Conservation (phyloP, 352 stramenopile species). For the Pythium rhizo-oryzae region DNA sequence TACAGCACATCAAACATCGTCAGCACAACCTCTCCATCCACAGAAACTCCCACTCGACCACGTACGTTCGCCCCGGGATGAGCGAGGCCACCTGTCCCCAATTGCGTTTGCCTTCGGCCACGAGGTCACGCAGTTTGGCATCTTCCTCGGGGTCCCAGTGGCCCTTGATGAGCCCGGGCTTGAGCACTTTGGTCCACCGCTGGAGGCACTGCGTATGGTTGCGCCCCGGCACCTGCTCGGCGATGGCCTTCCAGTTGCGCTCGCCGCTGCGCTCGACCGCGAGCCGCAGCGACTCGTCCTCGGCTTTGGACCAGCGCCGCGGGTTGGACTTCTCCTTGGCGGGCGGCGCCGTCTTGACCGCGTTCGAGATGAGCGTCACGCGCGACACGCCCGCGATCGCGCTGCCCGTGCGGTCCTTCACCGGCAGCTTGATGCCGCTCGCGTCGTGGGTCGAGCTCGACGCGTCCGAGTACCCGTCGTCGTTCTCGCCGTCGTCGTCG, state of each 20-base stretch:
- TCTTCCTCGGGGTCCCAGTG: constrained; percentile 94
- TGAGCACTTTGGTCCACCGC: constrained; percentile 93
- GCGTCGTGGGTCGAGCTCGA: constrained; percentile 25
- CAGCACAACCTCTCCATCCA: not conserved
- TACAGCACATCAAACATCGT: constrained; percentile 34
- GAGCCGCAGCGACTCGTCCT: constrained; percentile 81
- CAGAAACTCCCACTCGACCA: constrained; percentile 8
- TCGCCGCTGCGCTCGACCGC: constrained; percentile 87
- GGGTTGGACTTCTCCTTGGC: constrained; percentile 89
- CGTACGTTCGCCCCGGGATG: constrained; percentile 82
- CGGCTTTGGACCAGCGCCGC: constrained; percentile 71
- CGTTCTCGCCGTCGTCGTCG: constrained; percentile 9
- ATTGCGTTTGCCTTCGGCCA: constrained; percentile 89
- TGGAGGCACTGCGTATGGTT: constrained; percentile 95
- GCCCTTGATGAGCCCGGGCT: constrained; percentile 93
- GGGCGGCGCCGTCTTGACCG: constrained; percentile 74
- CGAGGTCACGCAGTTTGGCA: constrained; percentile 76
- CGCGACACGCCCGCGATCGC: constrained; percentile 71
- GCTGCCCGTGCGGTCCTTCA: constrained; percentile 77
- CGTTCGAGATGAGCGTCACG: constrained; percentile 72
- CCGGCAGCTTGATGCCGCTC: constrained; percentile 40
- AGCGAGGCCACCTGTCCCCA: constrained; percentile 89
- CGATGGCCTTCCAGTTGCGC: constrained; percentile 92
- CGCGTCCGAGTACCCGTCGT: constrained; percentile 25
- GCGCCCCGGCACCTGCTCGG: constrained; percentile 86